Base-by-base conservation (phyloP, 139 green algal species). In the Chlorella sp. region DNA sequence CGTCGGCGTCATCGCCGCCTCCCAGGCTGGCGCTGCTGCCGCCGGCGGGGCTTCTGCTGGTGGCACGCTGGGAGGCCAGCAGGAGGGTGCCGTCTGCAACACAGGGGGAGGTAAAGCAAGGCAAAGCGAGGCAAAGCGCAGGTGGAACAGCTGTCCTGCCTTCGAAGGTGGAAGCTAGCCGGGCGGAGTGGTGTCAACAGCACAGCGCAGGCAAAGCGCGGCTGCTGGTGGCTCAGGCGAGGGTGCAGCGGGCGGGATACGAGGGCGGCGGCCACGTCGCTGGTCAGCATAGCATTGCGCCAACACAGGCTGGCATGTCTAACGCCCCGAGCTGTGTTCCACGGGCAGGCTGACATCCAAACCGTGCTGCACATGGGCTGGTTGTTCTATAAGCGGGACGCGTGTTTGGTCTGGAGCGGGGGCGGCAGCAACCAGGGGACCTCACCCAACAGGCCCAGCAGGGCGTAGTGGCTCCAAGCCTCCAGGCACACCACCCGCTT, bases 41-140 rank as follows among this genome's bases (percentile, higher is more conserved):
- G n/a, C 40, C 71, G 15, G 42, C 26, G 37, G 12, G 28, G 83
- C 36, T n/a, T n/a, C 36, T 71, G 64, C 21, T 26, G 64, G 21
- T 28, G 64, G 64, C 64, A 71, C 21, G 83, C 83, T 79, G 85
- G 1, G 69, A 78, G 22, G 61, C 61, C 78, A 90, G 64, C 61
- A 87, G 64, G 78, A 90, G 79, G 39, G 78, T 86, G 36, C 87
- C 87, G 22, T 90, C 87, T 81, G 87, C 36, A 66, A 66, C 26
- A 30, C 19, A 34, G 12, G 37, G 34, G n/a, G 11, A 53, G 34
- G 28, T 14, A 21, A 37, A 18, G 39, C 12, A 30, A 83, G 3
- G 78, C 78, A 83, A 22, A 32, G 5, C 12, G 19, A 76, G 24
- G 68, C 68, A 76, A 76, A 5, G 68, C n/a, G n/a, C n/a, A n/a